These are phyloP conservation scores for Daldinia childiae DNA, from an alignment of 495 filamentous ascomycete species.

Conservation along the genomic window DNA sequence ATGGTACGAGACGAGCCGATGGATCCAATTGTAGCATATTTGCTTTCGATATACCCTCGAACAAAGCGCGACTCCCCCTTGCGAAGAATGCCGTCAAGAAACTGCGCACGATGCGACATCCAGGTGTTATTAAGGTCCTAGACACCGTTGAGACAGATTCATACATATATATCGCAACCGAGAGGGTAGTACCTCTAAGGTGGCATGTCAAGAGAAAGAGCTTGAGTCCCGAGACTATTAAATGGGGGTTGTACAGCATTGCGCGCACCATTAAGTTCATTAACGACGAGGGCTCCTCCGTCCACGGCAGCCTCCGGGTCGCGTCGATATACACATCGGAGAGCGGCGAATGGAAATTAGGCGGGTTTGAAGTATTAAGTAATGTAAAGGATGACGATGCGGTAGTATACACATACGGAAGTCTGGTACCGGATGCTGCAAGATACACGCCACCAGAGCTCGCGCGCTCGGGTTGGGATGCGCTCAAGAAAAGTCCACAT, in stretches of 20 bases:
- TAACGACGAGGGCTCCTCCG: conserved; percentile 88
- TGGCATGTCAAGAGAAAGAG: conserved; percentile 89
- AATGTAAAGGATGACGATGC: conserved; percentile 95
- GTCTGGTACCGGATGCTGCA: conserved; percentile 81
- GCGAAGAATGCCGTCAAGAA: conserved; percentile 94
- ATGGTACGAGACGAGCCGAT: conserved; percentile 92
- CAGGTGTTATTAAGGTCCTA: conserved; percentile 89
- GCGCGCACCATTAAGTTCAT: conserved; percentile 95
- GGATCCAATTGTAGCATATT: conserved; percentile 94
- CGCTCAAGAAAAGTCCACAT: conserved; percentile 82
- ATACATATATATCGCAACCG: conserved; percentile 94
- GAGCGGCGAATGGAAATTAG: conserved; percentile 97
- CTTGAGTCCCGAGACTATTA: conserved; percentile 85
- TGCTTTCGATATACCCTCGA: conserved; percentile 84
- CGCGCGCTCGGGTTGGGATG: conserved; percentile 85
- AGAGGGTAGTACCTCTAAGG: conserved; percentile 81
- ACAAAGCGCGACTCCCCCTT: conserved; percentile 81
- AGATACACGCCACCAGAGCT: conserved; percentile 89
- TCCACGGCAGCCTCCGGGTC: conserved; percentile 85
- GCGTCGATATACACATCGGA: conserved; percentile 91
- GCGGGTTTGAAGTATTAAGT: conserved; percentile 91
- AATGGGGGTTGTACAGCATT: conserved; percentile 91
- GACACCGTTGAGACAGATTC: conserved; percentile 96
- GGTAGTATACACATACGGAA: conserved; percentile 88
- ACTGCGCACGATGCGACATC: conserved; percentile 88